phyloP scores from a whole-genome alignment of 2,329 filamentous ascomycete genomes.

The Microdochium bolleyi region DNA sequence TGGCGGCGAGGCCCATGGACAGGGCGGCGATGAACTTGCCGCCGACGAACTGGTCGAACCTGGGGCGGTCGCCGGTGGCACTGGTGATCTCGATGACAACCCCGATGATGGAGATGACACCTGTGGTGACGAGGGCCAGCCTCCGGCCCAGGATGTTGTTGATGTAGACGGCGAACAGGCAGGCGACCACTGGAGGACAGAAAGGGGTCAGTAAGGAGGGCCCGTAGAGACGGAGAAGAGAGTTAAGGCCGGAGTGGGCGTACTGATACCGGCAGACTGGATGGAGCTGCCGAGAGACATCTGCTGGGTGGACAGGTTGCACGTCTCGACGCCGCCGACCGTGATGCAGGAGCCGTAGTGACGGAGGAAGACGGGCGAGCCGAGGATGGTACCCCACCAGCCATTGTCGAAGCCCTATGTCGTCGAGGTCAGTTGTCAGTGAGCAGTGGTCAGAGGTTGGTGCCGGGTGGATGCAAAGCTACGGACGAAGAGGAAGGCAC shows the following conservation, averaged over 20 bases:
- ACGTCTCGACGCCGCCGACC: slow-evolving; percentile 35
- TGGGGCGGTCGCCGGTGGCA: background rate
- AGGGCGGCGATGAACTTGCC: background rate
- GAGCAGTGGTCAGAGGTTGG: too few species aligned
- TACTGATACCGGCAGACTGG: background rate
- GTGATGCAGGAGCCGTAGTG: slow-evolving; percentile 55
- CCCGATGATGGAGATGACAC: background rate
- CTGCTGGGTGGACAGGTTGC: slow-evolving; percentile 1
- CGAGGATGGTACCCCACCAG: slow-evolving; percentile 7
- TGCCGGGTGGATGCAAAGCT: too few species aligned
- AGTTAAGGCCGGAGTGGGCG: too few species aligned
- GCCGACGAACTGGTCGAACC: background rate
- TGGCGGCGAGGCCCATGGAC: background rate
- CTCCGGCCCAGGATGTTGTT: background rate
- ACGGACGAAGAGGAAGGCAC: slow-evolving; percentile 3
- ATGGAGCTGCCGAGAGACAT: background rate
- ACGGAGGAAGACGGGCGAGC: slow-evolving; percentile 27
- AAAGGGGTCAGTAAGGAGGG: too few species aligned
- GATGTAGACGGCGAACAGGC: background rate
- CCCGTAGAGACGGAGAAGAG: too few species aligned
- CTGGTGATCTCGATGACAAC: background rate
- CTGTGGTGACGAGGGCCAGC: background rate
- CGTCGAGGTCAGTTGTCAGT: too few species aligned
- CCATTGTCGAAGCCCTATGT: slow-evolving; percentile 8
- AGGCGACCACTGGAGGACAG: background rate